Base-by-base conservation (phyloP, 1,139 yeast species). In the Arxiozyma slooffiae region DNA sequence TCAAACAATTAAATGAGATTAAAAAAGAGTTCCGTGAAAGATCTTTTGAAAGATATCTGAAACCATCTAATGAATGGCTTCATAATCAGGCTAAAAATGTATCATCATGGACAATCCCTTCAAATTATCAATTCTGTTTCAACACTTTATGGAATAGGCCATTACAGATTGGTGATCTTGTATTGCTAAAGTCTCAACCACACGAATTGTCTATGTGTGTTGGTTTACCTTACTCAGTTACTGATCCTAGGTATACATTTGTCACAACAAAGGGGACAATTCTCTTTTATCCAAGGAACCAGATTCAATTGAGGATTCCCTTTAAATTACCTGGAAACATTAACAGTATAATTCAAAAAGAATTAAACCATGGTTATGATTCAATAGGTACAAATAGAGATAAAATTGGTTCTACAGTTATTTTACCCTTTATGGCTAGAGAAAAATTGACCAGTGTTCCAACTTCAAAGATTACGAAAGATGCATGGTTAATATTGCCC, bases 191-290 rank as follows among this genome's bases (percentile, higher is more conserved):
- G 11, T 58, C 70, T 48, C 66, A 65, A 48, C 64, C 66, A 20
- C 62, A 68, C 8, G 71, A 69, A 44, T 57, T 77, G 20, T 70
- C 73, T 5, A 76, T 76, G 50, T 67, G 77, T 45, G 71, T 72
- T 1, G 70, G 69, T 41, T 60, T 75, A n/a, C 81, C 81, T 0
- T 51, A 57, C 3, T 57, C 65, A 6, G 58, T 67, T 1, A 66
- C 63, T 36, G 79, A 76, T 54, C 75, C 78, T 20, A 64, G 79
- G 38, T 83, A 78, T 57, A 76, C 85, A 0, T 74, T 80, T 53
- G 69, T 81, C 47, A 76, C 77, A 52, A 71, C 74, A 41, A 75
- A 75, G 52, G 92, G 94, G 4, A 78, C 74, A 46, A 67, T 84
- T 7, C 60, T 71, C 1, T 80, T 75, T 66, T 75, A 76, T 1